phyloP scores from a whole-genome alignment of 129 eudicot genomes.

The Deinandra increscens region DNA sequence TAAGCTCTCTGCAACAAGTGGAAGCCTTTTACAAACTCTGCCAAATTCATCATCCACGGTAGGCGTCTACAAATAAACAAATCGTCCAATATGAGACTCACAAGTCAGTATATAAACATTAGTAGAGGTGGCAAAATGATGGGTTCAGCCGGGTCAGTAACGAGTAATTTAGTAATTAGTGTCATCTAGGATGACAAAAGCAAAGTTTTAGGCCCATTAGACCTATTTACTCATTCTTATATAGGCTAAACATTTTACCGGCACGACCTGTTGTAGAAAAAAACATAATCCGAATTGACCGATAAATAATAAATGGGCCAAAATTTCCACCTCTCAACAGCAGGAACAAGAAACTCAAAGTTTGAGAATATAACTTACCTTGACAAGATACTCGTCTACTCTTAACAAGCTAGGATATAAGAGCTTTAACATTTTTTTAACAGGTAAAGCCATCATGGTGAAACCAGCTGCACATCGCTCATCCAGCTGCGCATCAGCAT shows the following conservation, averaged over 20 bases:
- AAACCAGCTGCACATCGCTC: constrained; percentile 94
- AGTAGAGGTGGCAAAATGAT: neutral
- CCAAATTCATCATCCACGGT: constrained; percentile 42
- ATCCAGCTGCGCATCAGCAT: constrained; percentile 83
- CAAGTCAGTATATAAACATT: neutral
- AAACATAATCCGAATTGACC: constrained; percentile 1
- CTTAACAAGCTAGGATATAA: constrained; percentile 80
- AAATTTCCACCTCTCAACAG: constrained; percentile 2
- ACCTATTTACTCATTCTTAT: neutral
- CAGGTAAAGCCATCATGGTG: constrained; percentile 98
- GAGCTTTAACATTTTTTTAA: constrained; percentile 68
- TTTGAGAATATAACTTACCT: constrained; percentile 38
- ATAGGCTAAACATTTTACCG: neutral
- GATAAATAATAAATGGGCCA: neutral
- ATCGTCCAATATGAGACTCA: neutral
- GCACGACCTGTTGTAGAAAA: neutral
- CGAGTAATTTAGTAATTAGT: neutral
- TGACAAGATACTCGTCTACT: constrained; percentile 71
- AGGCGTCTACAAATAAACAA: constrained; percentile 35
- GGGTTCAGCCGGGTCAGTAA: neutral
- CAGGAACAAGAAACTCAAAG: neutral
- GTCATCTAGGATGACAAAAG: neutral
- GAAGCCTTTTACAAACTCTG: constrained; percentile 53
- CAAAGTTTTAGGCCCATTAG: neutral
- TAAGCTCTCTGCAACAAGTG: constrained; percentile 83